These are phyloP conservation scores for Cryptococcus depauperatus DNA, from an alignment of 1,284 basidiomycete genomes.

Conservation along the genomic window DNA sequence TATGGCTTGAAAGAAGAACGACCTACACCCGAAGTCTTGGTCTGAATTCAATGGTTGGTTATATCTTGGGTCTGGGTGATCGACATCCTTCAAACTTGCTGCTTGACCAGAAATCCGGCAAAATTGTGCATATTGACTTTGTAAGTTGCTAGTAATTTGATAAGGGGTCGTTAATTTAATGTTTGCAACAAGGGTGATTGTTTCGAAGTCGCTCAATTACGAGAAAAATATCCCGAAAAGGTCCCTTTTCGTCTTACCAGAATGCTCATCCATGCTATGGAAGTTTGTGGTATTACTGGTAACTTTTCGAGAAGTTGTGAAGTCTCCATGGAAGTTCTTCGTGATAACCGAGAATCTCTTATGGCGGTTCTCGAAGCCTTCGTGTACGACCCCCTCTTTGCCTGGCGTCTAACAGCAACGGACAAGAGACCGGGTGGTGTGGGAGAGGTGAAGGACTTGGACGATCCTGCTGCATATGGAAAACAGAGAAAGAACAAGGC, in stretches of 20 bases:
- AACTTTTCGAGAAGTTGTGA: conserved; percentile 95
- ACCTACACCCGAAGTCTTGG: conserved; percentile 94
- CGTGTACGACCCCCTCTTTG: conserved; percentile 55
- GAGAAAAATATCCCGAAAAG: conserved; percentile 98
- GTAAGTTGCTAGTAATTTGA: conserved; percentile 26
- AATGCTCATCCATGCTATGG: conserved; percentile 99
- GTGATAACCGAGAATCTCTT: conserved; percentile 94
- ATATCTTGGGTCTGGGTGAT: conserved; percentile 97
- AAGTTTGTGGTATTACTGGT: conserved; percentile 95
- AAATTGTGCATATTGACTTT: conserved; percentile 96
- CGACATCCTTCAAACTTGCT: conserved; percentile 95
- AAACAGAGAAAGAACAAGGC: conserved; percentile 37
- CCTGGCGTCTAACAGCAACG: conserved; percentile 50
- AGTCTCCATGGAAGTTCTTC: conserved; percentile 91
- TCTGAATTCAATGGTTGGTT: conserved; percentile 93
- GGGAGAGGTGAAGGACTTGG: conserved; percentile 21
- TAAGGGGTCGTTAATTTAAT: too few relatives aligned
- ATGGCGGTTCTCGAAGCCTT: conserved; percentile 92
- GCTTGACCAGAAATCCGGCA: conserved; percentile 84
- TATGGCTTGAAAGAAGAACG: conserved; percentile 95
- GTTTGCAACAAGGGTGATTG: conserved; percentile 58
- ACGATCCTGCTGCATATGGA: conserved; percentile 27
- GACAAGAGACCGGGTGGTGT: conserved; percentile 41
- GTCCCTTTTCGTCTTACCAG: conserved; percentile 96
- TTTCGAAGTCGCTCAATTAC: conserved; percentile 88